Conservation (phyloP, 2,329 filamentous ascomycete genomes). For the Sodiomyces alkalinus region DNA sequence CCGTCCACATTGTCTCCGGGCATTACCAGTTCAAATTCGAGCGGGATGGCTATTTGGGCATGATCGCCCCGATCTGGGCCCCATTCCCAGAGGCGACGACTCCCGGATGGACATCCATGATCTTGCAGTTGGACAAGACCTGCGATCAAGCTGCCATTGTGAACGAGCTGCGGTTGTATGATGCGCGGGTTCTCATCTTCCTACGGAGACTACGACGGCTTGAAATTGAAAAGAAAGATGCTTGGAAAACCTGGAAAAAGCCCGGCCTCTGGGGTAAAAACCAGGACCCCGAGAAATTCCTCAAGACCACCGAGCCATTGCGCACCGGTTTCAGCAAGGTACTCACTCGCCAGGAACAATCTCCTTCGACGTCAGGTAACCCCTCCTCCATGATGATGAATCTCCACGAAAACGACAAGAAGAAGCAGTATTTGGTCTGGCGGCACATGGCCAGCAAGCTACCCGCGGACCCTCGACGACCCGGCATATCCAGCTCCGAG, state of each 20-base stretch:
- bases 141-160: constrained; percentile 6
- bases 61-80: constrained; percentile 17
- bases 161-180: constrained; percentile 9
- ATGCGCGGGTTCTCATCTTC: constrained; percentile 15
- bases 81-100: constrained; percentile 10
- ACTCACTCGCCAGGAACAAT: neutral
- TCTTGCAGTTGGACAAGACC: constrained; percentile 5
- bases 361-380: neutral
- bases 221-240: constrained; percentile 5
- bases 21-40: constrained; percentile 18
- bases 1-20: constrained; percentile 15
- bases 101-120: constrained; percentile 10
- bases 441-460: constrained; percentile 3
- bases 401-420: constrained; percentile 2
- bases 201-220: constrained; percentile 13
- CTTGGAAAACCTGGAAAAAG: neutral
- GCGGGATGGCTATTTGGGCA: constrained; percentile 14
- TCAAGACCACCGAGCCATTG: no score
- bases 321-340: neutral
- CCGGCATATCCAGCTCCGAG: constrained; percentile 5
- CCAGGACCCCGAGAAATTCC: no score
- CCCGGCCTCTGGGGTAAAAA: no score
- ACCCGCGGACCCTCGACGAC: constrained; percentile 4
- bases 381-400: constrained; percentile 3
- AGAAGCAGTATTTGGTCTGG: constrained; percentile 5